Base-by-base conservation (phyloP, 2,329 filamentous ascomycete species). In the Penicillium olsonii region DNA sequence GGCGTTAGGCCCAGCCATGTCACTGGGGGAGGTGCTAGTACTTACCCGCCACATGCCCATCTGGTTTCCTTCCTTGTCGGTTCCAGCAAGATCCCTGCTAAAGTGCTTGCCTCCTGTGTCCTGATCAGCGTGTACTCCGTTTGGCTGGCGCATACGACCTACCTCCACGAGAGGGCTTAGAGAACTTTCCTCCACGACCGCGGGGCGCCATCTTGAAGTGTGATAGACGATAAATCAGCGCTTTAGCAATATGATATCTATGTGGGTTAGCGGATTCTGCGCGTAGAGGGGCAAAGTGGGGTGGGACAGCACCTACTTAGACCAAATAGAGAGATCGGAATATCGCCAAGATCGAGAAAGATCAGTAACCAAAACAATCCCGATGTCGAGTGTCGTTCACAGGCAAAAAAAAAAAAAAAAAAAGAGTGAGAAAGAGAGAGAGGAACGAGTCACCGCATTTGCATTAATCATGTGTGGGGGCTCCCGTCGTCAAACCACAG, bases 121-220 rank as follows among this genome's bases (percentile, higher is more conserved):
- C 15, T 27, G 18, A 40, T 59, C 15, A 57, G 56, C 27, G 26
- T 42, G 18, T 11, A 10, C 2, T 37, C 33, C 27, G n/a, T 40
- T 22, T 40, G 22, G 29, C 15, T 37, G 17, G 37, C 39, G 48
- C 53, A 58, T 81, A 62, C 51, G 44, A 59, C 56, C 53, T 75
- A 92, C 92, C 92, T 81, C 92, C 92, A 75, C 92, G 83, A 62
- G 90, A 91, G 61, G 87, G 90, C 79, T 96, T 97, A 78, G 85
- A 88, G 73, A 92, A 96, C 77, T 97, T 97, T 74, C 92, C 90
- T 65, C 88, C 91, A 68, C 92, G 88, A 62, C 90, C 91, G 69
- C 90, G 70, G 52, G 72, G 73, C 34, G 74, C 63, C 73, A 76
- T 76, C 22, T 50, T 60, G 50, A 44, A 18, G 29, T 31, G n/a